phyloP scores from a whole-genome alignment of 495 filamentous ascomycete genomes.

The Penicillium antarcticum region DNA sequence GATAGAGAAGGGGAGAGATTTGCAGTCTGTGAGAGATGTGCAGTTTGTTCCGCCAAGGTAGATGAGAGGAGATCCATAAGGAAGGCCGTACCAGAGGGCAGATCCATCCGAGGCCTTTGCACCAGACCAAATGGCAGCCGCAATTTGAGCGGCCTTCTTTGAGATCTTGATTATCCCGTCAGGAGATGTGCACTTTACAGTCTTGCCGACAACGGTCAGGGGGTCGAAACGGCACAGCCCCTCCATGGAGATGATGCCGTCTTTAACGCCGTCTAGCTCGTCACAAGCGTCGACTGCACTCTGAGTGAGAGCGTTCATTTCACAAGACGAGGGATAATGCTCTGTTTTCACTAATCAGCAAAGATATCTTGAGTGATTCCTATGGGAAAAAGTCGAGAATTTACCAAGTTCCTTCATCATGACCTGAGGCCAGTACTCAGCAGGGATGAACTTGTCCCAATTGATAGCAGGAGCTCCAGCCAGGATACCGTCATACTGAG shows the following conservation, averaged over 20 bases:
- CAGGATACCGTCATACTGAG: conserved; percentile 58
- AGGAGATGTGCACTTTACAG: conserved; percentile 20
- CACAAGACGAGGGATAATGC: conserved; percentile 31
- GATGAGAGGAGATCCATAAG: neutral
- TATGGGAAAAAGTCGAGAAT: neutral
- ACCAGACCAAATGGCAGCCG: conserved; percentile 18
- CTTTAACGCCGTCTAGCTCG: conserved; percentile 51
- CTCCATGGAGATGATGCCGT: conserved; percentile 56
- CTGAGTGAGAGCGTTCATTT: conserved; percentile 43
- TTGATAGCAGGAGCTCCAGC: conserved; percentile 46
- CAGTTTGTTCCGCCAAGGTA: neutral
- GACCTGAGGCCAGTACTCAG: conserved; percentile 13
- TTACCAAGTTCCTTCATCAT: conserved; percentile 31
- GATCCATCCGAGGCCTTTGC: conserved; percentile 4
- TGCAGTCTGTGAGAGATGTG: neutral
- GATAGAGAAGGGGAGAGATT: neutral
- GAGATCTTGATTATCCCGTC: conserved; percentile 31
- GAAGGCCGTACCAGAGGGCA: conserved; percentile 11
- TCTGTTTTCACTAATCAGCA: neutral
- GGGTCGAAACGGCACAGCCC: conserved; percentile 48
- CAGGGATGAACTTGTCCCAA: conserved; percentile 32
- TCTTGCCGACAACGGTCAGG: conserved; percentile 45
- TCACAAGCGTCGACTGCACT: conserved; percentile 45
- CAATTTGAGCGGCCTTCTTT: conserved; percentile 24
- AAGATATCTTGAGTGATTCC: neutral